These are phyloP conservation scores for Colletotrichum sp. DNA, from an alignment of 2,329 filamentous ascomycete genomes.

Conservation along the genomic window DNA sequence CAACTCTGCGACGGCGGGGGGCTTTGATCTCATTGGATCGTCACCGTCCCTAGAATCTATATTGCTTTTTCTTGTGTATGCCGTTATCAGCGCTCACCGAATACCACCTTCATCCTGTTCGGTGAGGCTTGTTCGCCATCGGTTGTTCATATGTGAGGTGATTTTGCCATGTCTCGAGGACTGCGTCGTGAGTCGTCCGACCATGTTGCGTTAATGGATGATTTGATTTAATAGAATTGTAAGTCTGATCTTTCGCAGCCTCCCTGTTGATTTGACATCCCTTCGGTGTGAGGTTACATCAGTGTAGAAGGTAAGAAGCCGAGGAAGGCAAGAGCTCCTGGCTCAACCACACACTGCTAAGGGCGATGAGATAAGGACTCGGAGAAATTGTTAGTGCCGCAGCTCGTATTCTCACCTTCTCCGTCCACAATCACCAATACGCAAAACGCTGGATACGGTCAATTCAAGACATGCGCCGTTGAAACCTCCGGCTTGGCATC, in stretches of 20 bases:
- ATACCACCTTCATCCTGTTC: accelerated
- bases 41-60: accelerated
- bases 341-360: background rate
- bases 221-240: background rate
- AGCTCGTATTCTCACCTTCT: background rate
- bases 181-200: background rate
- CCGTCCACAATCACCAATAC: background rate
- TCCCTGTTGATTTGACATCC: background rate
- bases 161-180: background rate
- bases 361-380: background rate
- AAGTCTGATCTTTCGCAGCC: background rate
- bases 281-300: background rate
- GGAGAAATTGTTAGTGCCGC: background rate
- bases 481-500: background rate
- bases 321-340: background rate
- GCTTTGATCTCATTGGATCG: background rate
- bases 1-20: background rate
- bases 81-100: background rate
- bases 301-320: background rate
- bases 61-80: background rate
- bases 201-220: background rate
- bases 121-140: accelerated
- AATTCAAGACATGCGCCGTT: background rate
- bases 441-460: background rate
- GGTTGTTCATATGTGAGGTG: background rate